Percentiles rank a stretch among this genome's conserved stretches.
These are phyloP conservation scores for Limtongozyma cylindracea DNA, from an alignment of 805 yeast species.

Conservation along the genomic window DNA sequence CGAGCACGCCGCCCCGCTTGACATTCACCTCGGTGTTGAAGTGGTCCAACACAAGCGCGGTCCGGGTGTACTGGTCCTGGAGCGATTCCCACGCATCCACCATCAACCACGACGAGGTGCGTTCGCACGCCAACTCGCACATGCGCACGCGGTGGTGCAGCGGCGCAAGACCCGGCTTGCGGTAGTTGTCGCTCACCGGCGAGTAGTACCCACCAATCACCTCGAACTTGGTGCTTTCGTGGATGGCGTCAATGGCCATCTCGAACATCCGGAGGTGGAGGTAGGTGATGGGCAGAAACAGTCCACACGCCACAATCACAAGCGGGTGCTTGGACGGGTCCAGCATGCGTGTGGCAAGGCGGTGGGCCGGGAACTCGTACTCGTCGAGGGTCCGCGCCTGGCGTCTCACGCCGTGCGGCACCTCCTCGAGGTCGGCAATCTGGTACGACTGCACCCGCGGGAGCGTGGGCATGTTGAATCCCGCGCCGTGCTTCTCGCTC, in stretches of 20 bases:
- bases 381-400: constrained; percentile 51
- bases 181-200: constrained; percentile 83
- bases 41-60: constrained; percentile 89
- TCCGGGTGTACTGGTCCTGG: constrained; percentile 76
- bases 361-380: constrained; percentile 71
- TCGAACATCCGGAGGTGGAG: constrained; percentile 93
- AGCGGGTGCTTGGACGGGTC: constrained; percentile 69
- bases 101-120: constrained; percentile 95
- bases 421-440: constrained; percentile 89
- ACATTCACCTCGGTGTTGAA: constrained; percentile 88
- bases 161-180: constrained; percentile 79
- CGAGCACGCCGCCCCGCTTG: constrained; percentile 61
- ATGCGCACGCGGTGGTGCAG: constrained; percentile 80
- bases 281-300: constrained; percentile 89
- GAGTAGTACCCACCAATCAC: constrained; percentile 92
- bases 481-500: no score
- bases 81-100: constrained; percentile 98
- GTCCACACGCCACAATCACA: constrained; percentile 93
- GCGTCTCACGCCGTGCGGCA: constrained; percentile 79
- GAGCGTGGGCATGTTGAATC: constrained; percentile 14
- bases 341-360: constrained; percentile 41
- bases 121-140: constrained; percentile 96
- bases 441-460: constrained; percentile 27
- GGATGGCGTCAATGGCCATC: constrained; percentile 87
- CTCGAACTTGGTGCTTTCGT: constrained; percentile 83